Evolutionary conservation across 768 basidiomycete species (phyloP).

Genomic region (Cubamyces sp.): DNA sequence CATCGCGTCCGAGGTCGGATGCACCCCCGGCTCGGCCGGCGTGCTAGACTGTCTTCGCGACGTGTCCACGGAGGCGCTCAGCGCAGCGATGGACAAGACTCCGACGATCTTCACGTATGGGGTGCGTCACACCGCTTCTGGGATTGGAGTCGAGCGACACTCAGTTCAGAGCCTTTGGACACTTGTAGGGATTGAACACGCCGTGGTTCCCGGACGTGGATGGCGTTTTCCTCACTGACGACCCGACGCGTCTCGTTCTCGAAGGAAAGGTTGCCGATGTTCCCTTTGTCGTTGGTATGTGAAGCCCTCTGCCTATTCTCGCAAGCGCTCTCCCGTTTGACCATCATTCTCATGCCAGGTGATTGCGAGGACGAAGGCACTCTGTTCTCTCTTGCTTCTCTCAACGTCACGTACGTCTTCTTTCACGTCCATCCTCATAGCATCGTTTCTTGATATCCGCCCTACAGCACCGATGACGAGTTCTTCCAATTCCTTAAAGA

Average conservation of each 20-base stretch:
- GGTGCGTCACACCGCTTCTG: not conserved
- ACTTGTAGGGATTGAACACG: constrained; percentile 13
- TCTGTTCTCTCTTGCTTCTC: constrained; percentile 4
- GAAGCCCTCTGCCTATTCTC: too few species aligned
- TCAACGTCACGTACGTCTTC: constrained; percentile 12
- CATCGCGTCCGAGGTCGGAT: constrained; percentile 43
- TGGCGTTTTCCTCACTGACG: constrained; percentile 30
- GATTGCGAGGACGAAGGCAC: constrained; percentile 34
- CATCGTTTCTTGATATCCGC: not conserved
- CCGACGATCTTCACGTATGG: constrained; percentile 28
- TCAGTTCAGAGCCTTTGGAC: not conserved
- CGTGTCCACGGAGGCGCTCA: constrained; percentile 37
- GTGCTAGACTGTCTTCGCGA: constrained; percentile 47
- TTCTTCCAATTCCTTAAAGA: not conserved
- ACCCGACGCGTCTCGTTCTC: constrained; percentile 36
- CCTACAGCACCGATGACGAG: constrained; percentile 8
- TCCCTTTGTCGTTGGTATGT: constrained; percentile 28
- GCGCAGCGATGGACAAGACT: constrained; percentile 38
- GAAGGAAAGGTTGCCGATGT: constrained; percentile 37
- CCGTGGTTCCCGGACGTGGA: constrained; percentile 35
- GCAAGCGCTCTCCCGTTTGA: not conserved
- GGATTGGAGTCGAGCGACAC: not conserved
- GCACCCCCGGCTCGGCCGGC: constrained; percentile 34
- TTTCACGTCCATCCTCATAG: not conserved
- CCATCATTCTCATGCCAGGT: not conserved